phyloP scores from a whole-genome alignment of 352 stramenopile genomes.

The Globisporangium canariense region DNA sequence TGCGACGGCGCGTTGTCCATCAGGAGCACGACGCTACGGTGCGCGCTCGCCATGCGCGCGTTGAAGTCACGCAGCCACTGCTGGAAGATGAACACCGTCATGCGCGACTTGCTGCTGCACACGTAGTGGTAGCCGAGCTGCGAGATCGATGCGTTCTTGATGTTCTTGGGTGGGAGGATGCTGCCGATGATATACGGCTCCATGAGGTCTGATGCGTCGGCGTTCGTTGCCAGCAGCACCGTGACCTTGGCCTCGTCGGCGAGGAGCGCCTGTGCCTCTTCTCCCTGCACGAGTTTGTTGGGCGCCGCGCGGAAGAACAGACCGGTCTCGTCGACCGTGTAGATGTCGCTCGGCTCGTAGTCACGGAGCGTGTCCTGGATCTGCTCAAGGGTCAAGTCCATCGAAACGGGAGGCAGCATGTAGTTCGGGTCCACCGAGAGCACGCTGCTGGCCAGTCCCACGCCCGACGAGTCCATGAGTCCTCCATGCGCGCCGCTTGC shows the following conservation, averaged over 20 bases:
- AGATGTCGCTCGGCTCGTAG: slow-evolving; percentile 81
- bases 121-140: slow-evolving; percentile 87
- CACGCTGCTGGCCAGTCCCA: slow-evolving; percentile 36
- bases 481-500: slow-evolving; percentile 8
- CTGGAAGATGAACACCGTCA: slow-evolving; percentile 89
- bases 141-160: slow-evolving; percentile 78
- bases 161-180: slow-evolving; percentile 65
- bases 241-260: slow-evolving; percentile 67
- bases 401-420: slow-evolving; percentile 77
- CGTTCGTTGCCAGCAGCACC: slow-evolving; percentile 72
- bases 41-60: slow-evolving; percentile 77
- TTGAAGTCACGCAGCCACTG: slow-evolving; percentile 87
- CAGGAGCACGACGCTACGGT: slow-evolving; percentile 79
- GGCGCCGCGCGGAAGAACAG: slow-evolving; percentile 86
- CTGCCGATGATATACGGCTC: slow-evolving; percentile 86
- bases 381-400: slow-evolving; percentile 79
- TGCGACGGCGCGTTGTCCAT: slow-evolving; percentile 87
- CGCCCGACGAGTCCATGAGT: slow-evolving; percentile 49
- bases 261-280: slow-evolving; percentile 76
- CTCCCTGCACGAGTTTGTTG: slow-evolving; percentile 78
- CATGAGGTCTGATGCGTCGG: slow-evolving; percentile 75
- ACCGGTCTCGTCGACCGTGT: slow-evolving; percentile 84
- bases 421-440: slow-evolving; percentile 56
- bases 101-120: slow-evolving; percentile 76
- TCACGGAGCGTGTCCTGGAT: slow-evolving; percentile 82